phyloP scores from a whole-genome alignment of 2,329 filamentous ascomycete genomes.

The Alternaria ventricosa region DNA sequence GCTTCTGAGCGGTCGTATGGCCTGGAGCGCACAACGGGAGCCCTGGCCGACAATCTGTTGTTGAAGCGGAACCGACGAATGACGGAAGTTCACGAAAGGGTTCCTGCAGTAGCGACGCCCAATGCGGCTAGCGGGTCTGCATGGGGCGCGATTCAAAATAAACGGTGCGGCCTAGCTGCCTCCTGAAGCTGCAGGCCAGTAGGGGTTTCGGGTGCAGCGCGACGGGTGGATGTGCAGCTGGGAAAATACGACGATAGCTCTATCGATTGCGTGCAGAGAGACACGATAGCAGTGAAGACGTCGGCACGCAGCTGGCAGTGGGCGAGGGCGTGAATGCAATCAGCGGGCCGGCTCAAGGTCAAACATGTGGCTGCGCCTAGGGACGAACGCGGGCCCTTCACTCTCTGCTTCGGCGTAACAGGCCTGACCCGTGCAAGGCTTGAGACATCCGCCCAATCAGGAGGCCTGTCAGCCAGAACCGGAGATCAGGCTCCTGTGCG shows the following conservation, averaged over 20 bases:
- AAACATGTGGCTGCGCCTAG: conserved; percentile 36
- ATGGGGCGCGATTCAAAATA: conserved; percentile 24
- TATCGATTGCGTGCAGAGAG: conserved; percentile 10
- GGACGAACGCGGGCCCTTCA: conserved; percentile 15
- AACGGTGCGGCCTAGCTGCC: conserved; percentile 25
- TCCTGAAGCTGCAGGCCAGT: conserved; percentile 19
- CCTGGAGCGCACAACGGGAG: conserved; percentile 13
- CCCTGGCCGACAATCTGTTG: conserved; percentile 27
- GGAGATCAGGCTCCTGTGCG: conserved; percentile 28
- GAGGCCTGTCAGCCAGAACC: conserved; percentile 31
- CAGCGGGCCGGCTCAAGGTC: conserved; percentile 20
- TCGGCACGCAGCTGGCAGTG: neutral
- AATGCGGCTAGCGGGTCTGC: conserved; percentile 8
- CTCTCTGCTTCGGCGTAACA: conserved; percentile 19
- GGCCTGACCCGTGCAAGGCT: conserved; percentile 30
- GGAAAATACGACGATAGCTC: conserved; percentile 14
- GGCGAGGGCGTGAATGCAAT: conserved; percentile 12
- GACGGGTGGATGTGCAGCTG: conserved; percentile 14
- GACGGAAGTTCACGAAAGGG: conserved; percentile 11
- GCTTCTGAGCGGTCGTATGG: conserved; percentile 23
- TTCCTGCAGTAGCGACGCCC: conserved; percentile 30
- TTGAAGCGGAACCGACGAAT: conserved; percentile 26
- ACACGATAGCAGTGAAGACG: neutral
- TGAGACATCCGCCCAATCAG: conserved; percentile 24
- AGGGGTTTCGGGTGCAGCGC: conserved; percentile 9